A percentile compares a stretch with the other conserved stretches of the same genome.
Conservation (phyloP, 768 basidiomycete species). For the Russula sp. region DNA sequence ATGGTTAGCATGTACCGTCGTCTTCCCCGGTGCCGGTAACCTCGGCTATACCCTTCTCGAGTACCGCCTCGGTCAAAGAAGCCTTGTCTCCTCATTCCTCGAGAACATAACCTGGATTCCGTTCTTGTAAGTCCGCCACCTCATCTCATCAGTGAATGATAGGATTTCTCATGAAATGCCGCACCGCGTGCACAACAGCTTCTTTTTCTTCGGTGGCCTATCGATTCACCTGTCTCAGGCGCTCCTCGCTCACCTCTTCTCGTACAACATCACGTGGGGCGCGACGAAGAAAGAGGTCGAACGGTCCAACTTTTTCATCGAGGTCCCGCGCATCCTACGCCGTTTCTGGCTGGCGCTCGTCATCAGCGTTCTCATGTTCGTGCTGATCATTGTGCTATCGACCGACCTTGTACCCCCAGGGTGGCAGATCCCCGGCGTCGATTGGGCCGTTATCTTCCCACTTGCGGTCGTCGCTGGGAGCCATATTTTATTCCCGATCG, state of each 20-base stretch:
- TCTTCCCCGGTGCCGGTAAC: slow-evolving; percentile 68
- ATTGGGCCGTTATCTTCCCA: slow-evolving; percentile 79
- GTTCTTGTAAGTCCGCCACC: slow-evolving; percentile 60
- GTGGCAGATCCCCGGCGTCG: slow-evolving; percentile 59
- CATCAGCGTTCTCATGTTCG: slow-evolving; percentile 50
- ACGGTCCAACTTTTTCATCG: slow-evolving; percentile 85
- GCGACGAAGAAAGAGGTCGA: slow-evolving; percentile 80
- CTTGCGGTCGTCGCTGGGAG: slow-evolving; percentile 61
- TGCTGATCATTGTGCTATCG: slow-evolving; percentile 56
- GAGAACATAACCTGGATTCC: slow-evolving; percentile 66
- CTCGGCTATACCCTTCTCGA: slow-evolving; percentile 65
- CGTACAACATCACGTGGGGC: slow-evolving; percentile 57
- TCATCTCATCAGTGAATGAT: background rate
- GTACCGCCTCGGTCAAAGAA: slow-evolving; percentile 60
- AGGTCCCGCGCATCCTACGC: slow-evolving; percentile 78
- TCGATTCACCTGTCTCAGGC: slow-evolving; percentile 53
- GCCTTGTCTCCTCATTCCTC: slow-evolving; percentile 47
- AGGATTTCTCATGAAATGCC: background rate
- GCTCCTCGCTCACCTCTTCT: slow-evolving; percentile 54
- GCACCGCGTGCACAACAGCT: slow-evolving; percentile 31
- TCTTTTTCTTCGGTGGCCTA: slow-evolving; percentile 59
- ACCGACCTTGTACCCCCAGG: slow-evolving; percentile 53
- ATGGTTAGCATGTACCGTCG: slow-evolving; percentile 68
- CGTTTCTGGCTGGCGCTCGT: slow-evolving; percentile 70
- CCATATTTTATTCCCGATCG: slow-evolving; percentile 77